Base-by-base conservation (phyloP, 257 asterid species). In the Plantago major region DNA sequence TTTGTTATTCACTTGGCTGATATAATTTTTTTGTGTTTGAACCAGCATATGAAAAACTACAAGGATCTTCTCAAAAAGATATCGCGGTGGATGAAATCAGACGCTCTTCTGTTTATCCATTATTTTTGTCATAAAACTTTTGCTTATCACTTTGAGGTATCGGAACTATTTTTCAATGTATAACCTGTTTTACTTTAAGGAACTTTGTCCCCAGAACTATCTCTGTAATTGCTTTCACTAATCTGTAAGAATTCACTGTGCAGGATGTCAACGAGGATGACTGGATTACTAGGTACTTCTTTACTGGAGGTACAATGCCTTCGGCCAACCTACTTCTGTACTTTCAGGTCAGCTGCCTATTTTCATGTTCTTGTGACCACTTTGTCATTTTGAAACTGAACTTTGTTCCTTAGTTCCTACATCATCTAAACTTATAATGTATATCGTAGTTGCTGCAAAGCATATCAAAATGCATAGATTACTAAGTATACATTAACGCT, bases 281-380 rank as follows among this genome's bases (percentile, higher is more conserved):
- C 66, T 89, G 96, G 99, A 92, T 92, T 56, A 92, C 97, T 58
- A 77, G 95, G 70, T 86, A 92, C 76, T 92, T 89, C 86, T 92
- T 92, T 61, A 72, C 85, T 5, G 96, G 99, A 30, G 98, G 98
- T 54, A 92, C 95, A 56, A 92, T 92, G 95, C 96, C 97, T 54
- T 77, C 96, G 0, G 96, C 96, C 52, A 80, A 84, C 70, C 74
- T 89, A 71, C 96, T 92, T 63, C 95, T 92, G n/a, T 92, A 92
- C 79, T 92, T 86, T 78, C 99, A 92, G 89, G 97, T 84, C 42
- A 82, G 74, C 50, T 70, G 17, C 53, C 9, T n/a, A 0, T 19
- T 1, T 7, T 30, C 11, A 9, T 30, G 11, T 30, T 4, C 16
- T 11, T 17, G 5, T 11, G 18, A 4, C 26, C 22, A 3, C 11